These are phyloP conservation scores for Akanthomyces muscarius DNA, from an alignment of 2,329 filamentous ascomycete genomes.

Conservation along the genomic window DNA sequence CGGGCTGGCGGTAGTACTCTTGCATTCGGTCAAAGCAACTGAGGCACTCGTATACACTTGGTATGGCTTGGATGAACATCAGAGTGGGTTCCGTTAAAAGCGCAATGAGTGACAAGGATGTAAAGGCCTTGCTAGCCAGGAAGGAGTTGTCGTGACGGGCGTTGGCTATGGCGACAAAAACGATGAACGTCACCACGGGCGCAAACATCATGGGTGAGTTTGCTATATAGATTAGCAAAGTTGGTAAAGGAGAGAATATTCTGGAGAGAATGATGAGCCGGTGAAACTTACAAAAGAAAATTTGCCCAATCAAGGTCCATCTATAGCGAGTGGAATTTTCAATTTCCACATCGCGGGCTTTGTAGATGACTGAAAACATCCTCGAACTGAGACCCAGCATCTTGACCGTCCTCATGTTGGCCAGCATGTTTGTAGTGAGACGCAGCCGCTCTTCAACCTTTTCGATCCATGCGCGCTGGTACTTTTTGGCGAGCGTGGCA, in stretches of 20 bases:
- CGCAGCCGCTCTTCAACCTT: conserved; percentile 28
- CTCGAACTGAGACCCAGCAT: conserved; percentile 27
- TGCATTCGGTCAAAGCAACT: conserved; percentile 26
- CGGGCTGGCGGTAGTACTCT: conserved; percentile 14
- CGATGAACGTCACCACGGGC: conserved; percentile 16
- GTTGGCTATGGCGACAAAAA: conserved; percentile 4
- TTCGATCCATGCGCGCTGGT: conserved; percentile 26
- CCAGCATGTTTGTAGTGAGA: conserved; percentile 27
- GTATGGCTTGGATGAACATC: conserved; percentile 14
- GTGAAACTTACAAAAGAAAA: conserved; percentile 6
- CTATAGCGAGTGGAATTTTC: conserved; percentile 22
- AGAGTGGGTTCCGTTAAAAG: conserved; percentile 22
- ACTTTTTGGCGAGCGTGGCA: conserved; percentile 19
- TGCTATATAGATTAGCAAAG: conserved; percentile 3
- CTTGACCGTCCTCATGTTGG: conserved; percentile 30
- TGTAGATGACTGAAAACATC: conserved; percentile 21
- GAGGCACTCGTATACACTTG: conserved; percentile 14
- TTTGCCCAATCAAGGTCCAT: conserved; percentile 19
- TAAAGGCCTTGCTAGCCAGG: conserved; percentile 23
- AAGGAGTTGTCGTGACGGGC: conserved; percentile 17
- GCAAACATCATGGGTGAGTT: conserved; percentile 19
- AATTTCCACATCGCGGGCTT: conserved; percentile 22
- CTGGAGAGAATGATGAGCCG: not conserved
- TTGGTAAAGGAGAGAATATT: not conserved
- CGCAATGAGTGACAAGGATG: conserved; percentile 24